A percentile compares a stretch with the other conserved stretches of the same genome.
These are phyloP conservation scores for Acacia pycnantha DNA, from an alignment of 331 rosid species.

Conservation along the genomic window DNA sequence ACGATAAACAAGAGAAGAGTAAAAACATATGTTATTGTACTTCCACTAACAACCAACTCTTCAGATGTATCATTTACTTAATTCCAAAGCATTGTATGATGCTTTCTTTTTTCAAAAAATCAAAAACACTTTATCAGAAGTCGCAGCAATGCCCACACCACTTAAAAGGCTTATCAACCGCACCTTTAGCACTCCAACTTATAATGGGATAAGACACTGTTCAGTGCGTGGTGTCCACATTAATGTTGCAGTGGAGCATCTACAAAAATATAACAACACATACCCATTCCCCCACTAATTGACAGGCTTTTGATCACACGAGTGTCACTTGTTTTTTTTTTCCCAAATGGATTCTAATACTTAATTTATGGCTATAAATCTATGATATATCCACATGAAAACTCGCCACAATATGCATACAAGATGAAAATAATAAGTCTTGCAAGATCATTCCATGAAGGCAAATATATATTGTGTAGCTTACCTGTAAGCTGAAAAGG, in stretches of 20 bases:
- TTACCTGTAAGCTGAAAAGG: slow-evolving; percentile 64
- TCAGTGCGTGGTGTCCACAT: not conserved
- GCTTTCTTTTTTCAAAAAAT: not conserved
- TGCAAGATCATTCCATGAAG: not conserved
- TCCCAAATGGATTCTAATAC: not conserved
- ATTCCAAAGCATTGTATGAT: not conserved
- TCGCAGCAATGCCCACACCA: not conserved
- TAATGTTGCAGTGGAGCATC: not conserved
- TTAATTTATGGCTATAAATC: not conserved
- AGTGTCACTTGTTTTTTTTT: not conserved
- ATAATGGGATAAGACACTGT: not conserved
- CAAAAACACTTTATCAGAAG: not conserved
- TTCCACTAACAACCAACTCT: not conserved
- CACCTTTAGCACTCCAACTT: not conserved
- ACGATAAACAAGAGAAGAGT: not conserved
- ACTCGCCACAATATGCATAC: not conserved
- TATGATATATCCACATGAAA: not conserved
- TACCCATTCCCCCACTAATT: not conserved
- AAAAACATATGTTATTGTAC: not conserved
- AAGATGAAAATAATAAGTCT: not conserved
- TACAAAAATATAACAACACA: not conserved
- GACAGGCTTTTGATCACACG: not conserved
- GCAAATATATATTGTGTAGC: slow-evolving; percentile 4
- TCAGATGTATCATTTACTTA: not conserved
- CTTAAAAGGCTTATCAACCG: not conserved